A percentile compares a stretch with the other conserved stretches of the same genome.
Evolutionary conservation across 257 asterid genomes (phyloP).

Genomic region (Ophiorrhiza pumila): DNA sequence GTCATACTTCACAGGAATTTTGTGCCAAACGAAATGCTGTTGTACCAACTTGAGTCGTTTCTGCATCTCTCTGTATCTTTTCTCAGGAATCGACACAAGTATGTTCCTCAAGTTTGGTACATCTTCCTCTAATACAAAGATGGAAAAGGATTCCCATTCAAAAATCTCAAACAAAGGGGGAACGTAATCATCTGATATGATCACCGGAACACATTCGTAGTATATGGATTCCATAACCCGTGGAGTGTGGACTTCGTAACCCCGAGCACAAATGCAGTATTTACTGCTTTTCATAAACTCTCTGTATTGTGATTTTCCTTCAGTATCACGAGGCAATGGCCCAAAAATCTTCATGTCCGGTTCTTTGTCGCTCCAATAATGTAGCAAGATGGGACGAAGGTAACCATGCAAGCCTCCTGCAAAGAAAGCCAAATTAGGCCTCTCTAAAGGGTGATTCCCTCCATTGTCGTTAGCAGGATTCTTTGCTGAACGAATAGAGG

Average conservation of each 20-base stretch:
- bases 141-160: slow-evolving; percentile 54
- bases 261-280: slow-evolving; percentile 65
- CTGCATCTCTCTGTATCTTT: slow-evolving; percentile 45
- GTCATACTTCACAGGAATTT: slow-evolving; percentile 50
- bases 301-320: slow-evolving; percentile 51
- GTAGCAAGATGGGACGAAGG: slow-evolving; percentile 55
- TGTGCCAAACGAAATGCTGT: slow-evolving; percentile 56
- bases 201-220: slow-evolving; percentile 56
- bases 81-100: slow-evolving; percentile 49
- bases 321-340: slow-evolving; percentile 53
- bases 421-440: slow-evolving; percentile 53
- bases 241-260: slow-evolving; percentile 66
- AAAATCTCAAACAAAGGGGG: slow-evolving; percentile 56
- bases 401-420: slow-evolving; percentile 75
- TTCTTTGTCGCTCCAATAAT: slow-evolving; percentile 46
- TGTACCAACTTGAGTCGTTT: slow-evolving; percentile 36
- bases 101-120: slow-evolving; percentile 51
- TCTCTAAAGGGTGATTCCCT: slow-evolving; percentile 43
- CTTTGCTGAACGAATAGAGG: slow-evolving; percentile 46
- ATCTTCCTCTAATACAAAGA: slow-evolving; percentile 50
- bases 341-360: slow-evolving; percentile 65
- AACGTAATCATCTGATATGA: slow-evolving; percentile 62
- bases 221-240: slow-evolving; percentile 60
- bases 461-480: slow-evolving; percentile 47
- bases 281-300: slow-evolving; percentile 56